phyloP scores from a whole-genome alignment of 2,329 filamentous ascomycete genomes.

The Thelonectria olida region DNA sequence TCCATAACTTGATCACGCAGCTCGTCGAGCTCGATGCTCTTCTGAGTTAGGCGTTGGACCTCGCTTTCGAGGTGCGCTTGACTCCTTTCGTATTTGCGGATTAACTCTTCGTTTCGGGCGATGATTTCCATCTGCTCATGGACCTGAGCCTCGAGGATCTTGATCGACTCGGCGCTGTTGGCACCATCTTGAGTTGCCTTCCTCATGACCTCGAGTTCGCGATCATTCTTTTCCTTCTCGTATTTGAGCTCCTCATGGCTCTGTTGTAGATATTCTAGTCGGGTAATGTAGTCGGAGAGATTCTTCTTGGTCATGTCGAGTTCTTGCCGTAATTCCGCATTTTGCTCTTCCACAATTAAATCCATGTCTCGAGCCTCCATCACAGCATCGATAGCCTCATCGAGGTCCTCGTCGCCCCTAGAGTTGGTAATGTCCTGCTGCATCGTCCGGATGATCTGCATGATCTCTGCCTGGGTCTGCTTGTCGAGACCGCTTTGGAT shows the following conservation, averaged over 20 bases:
- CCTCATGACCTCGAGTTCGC: conserved; percentile 60
- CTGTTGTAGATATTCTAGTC: conserved; percentile 67
- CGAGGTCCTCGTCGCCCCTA: conserved; percentile 49
- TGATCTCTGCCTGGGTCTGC: conserved; percentile 55
- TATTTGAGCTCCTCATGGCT: conserved; percentile 73
- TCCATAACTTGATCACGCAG: conserved; percentile 69
- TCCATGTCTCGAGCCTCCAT: conserved; percentile 61
- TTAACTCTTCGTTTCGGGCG: conserved; percentile 68
- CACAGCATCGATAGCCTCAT: conserved; percentile 51
- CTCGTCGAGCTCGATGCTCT: conserved; percentile 58
- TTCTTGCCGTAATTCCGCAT: conserved; percentile 59
- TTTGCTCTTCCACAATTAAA: conserved; percentile 65
- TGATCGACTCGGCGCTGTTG: conserved; percentile 61
- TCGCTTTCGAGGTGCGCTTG: conserved; percentile 67
- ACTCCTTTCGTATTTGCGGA: conserved; percentile 45
- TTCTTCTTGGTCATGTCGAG: conserved; percentile 64
- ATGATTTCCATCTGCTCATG: conserved; percentile 78
- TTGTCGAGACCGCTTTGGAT: conserved; percentile 54
- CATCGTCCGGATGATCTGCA: conserved; percentile 55
- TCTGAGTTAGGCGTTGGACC: conserved; percentile 56
- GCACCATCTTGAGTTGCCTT: conserved; percentile 62
- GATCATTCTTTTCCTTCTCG: conserved; percentile 67
- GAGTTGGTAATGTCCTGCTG: conserved; percentile 49
- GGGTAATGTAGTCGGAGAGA: conserved; percentile 66
- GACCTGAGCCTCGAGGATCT: conserved; percentile 64